Conservation (phyloP, 805 yeast species). For the Kodamaea hsintzibuensis region DNA sequence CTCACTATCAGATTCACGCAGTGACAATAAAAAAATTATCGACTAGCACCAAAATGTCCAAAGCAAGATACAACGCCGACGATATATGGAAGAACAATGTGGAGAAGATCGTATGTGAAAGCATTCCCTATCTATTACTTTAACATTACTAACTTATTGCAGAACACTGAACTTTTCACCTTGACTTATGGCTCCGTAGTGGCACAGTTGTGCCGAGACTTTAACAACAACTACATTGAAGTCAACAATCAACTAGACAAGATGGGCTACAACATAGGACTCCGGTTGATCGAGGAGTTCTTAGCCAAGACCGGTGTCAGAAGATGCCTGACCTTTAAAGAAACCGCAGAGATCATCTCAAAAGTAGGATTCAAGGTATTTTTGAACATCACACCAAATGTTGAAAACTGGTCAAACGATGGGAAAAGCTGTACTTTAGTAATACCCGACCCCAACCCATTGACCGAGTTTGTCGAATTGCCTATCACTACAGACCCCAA, state of each 20-base stretch:
- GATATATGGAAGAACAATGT: conserved; percentile 89
- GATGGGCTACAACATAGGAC: conserved; percentile 96
- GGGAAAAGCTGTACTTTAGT: conserved; percentile 72
- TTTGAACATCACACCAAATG: conserved; percentile 74
- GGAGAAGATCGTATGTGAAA: conserved; percentile 70
- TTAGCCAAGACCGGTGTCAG: conserved; percentile 84
- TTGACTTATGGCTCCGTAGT: conserved; percentile 93
- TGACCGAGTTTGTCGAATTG: conserved; percentile 92
- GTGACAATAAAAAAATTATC: conserved; percentile 13
- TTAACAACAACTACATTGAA: conserved; percentile 67
- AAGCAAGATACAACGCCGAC: conserved; percentile 56
- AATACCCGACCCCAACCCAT: conserved; percentile 75
- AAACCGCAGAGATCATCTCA: conserved; percentile 82
- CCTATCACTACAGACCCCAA: conserved; percentile 68
- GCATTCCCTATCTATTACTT: background rate
- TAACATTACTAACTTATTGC: conserved; percentile 9
- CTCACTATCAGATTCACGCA: background rate
- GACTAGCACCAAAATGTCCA: conserved; percentile 22
- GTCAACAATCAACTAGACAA: conserved; percentile 83
- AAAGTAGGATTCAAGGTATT: conserved; percentile 91
- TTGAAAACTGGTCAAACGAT: conserved; percentile 76
- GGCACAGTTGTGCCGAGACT: conserved; percentile 85
- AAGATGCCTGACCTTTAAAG: conserved; percentile 76
- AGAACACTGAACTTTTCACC: conserved; percentile 92
- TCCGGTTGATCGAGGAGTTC: conserved; percentile 89